Conservation (phyloP, 2,329 filamentous ascomycete species). For the Aspergillus hiratsukae region DNA sequence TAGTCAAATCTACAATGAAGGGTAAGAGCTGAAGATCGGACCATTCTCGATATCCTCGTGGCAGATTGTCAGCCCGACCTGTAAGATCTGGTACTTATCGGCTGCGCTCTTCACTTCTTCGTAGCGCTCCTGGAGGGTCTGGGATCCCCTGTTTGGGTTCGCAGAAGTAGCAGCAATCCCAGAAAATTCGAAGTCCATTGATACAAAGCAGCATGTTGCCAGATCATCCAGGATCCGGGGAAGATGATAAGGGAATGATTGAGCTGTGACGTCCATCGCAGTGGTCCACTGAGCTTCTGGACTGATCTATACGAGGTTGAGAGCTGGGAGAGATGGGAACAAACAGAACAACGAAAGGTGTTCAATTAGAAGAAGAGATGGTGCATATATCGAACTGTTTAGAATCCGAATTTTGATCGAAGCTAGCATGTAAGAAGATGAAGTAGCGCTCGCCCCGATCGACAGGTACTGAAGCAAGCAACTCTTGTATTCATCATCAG, state of each 20-base stretch:
- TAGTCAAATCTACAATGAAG: background rate
- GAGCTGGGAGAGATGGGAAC: background rate
- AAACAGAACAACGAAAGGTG: background rate
- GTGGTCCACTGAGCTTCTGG: background rate
- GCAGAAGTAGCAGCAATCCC: constrained; percentile 51
- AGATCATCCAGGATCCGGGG: constrained; percentile 56
- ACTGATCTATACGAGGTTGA: background rate
- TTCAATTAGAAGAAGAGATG: background rate
- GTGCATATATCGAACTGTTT: background rate
- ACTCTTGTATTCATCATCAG: background rate
- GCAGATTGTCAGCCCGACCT: constrained; percentile 64
- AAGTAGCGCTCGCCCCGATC: background rate
- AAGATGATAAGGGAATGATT: constrained; percentile 48
- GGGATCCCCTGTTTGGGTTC: constrained; percentile 37
- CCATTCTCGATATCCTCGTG: constrained; percentile 51
- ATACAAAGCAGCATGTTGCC: constrained; percentile 56
- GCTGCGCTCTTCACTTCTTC: constrained; percentile 57
- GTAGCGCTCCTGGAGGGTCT: constrained; percentile 58
- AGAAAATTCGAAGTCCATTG: constrained; percentile 64
- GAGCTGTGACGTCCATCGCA: constrained; percentile 55
- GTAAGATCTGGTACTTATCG: constrained; percentile 60
- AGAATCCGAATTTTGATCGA: background rate
- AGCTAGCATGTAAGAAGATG: background rate
- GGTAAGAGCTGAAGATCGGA: constrained; percentile 16
- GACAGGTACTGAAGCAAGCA: background rate